Percentiles rank a stretch among this genome's conserved stretches.
phyloP scores from a whole-genome alignment of 352 stramenopile genomes.

The Thalassiosira oceanica region DNA sequence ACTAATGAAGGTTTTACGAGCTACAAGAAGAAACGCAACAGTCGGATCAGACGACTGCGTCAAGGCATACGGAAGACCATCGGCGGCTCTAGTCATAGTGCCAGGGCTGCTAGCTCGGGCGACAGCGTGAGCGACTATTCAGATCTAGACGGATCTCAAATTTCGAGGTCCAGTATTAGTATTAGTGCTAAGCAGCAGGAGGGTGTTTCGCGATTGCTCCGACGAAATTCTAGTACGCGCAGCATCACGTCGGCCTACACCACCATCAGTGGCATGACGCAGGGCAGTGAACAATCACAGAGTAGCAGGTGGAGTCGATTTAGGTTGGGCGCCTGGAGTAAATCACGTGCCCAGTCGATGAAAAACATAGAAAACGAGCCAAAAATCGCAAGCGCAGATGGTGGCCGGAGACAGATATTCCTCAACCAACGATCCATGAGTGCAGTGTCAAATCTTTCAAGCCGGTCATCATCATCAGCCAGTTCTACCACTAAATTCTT shows the following conservation, averaged over 20 bases:
- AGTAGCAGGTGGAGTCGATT: too few species aligned
- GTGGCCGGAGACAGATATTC: too few species aligned
- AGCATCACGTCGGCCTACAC: slow-evolving; percentile 9
- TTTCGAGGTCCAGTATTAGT: not conserved
- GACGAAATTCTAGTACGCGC: not conserved
- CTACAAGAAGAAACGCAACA: slow-evolving; percentile 1
- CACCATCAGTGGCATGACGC: not conserved
- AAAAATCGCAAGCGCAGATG: too few species aligned
- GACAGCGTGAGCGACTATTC: not conserved
- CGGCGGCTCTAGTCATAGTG: not conserved
- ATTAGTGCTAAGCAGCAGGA: slow-evolving; percentile 1
- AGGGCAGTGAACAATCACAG: too few species aligned
- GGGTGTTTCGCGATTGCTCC: not conserved
- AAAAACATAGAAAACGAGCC: too few species aligned
- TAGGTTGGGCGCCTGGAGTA: too few species aligned
- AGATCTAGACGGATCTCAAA: too few species aligned
- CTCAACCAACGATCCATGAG: too few species aligned
- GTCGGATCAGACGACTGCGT: slow-evolving; percentile 1
- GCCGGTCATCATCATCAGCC: too few species aligned
- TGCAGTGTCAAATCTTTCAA: too few species aligned
- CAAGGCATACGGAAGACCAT: slow-evolving; percentile 1
- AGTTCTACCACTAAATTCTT: too few species aligned
- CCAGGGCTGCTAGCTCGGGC: not conserved
- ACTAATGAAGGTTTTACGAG: not conserved
- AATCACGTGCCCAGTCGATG: too few species aligned